A percentile compares a stretch with the other conserved stretches of the same genome.
Conservation (phyloP, 257 asterid species). For the Asclepias syriaca region DNA sequence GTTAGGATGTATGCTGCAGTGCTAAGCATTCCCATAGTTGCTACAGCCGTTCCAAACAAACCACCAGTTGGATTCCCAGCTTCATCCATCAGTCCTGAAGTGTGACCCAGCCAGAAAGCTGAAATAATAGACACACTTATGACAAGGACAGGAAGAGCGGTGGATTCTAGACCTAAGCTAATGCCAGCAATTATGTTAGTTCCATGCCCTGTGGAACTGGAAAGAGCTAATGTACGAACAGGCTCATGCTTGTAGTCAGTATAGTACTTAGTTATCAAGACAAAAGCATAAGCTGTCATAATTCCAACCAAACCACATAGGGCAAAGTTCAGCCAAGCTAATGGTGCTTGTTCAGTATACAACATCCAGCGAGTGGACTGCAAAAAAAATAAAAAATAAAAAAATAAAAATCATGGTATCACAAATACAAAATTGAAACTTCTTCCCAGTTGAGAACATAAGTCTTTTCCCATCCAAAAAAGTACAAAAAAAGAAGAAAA, state of each 20-base stretch:
- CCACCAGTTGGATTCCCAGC: constrained; percentile 96
- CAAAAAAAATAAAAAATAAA: constrained; percentile 19
- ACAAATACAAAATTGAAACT: constrained; percentile 9
- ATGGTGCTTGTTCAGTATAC: constrained; percentile 95
- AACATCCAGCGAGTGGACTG: constrained; percentile 99
- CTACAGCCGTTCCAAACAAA: constrained; percentile 98
- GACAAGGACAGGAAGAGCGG: constrained; percentile 98
- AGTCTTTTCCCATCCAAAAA: neutral
- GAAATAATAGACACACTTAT: constrained; percentile 79
- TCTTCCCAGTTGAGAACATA: neutral
- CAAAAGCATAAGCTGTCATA: constrained; percentile 83
- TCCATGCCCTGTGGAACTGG: constrained; percentile 96
- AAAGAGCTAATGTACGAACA: constrained; percentile 84
- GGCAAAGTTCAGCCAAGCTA: constrained; percentile 96
- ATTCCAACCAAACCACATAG: constrained; percentile 97
- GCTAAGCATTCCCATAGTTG: constrained; percentile 99
- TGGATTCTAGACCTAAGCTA: constrained; percentile 96
- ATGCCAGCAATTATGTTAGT: constrained; percentile 98
- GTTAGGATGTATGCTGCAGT: constrained; percentile 98
- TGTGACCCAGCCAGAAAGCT: constrained; percentile 95
- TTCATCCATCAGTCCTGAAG: constrained; percentile 91
- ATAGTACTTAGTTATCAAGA: constrained; percentile 82
- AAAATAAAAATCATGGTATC: constrained; percentile 16
- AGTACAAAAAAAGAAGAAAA: neutral
- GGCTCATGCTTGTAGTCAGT: constrained; percentile 99